A percentile compares a stretch with the other conserved stretches of the same genome.
Evolutionary conservation across 257 asterid genomes (phyloP).

Genomic region (Rhazya stricta): DNA sequence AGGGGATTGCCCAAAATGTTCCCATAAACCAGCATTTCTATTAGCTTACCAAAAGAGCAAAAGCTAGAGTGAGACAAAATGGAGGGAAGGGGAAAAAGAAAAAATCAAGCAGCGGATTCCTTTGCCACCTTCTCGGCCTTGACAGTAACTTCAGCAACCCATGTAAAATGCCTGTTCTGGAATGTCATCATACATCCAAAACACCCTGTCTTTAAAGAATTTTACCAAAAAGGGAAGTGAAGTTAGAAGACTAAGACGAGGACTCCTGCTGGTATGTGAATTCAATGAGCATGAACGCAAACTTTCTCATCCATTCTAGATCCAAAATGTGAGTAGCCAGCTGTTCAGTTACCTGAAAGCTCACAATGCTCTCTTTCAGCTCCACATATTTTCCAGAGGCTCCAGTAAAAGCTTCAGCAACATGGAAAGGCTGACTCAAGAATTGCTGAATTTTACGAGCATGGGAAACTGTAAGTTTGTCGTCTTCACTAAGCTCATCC

Average conservation of each 20-base stretch:
- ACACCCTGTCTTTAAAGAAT: slow-evolving; percentile 48
- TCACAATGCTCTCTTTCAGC: slow-evolving; percentile 78
- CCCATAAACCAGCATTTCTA: background rate
- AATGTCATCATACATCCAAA: slow-evolving; percentile 89
- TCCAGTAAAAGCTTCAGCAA: slow-evolving; percentile 97
- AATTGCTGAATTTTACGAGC: slow-evolving; percentile 86
- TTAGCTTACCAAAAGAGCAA: background rate
- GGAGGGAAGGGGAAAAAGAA: background rate
- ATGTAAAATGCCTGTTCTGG: slow-evolving; percentile 89
- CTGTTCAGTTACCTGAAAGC: slow-evolving; percentile 70
- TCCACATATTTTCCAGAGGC: slow-evolving; percentile 96
- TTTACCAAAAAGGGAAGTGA: background rate
- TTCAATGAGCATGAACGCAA: background rate
- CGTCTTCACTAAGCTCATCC: slow-evolving; percentile 99
- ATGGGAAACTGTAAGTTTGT: slow-evolving; percentile 96
- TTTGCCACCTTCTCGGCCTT: slow-evolving; percentile 97
- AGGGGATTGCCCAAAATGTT: background rate
- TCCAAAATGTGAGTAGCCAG: background rate
- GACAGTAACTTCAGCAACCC: slow-evolving; percentile 91
- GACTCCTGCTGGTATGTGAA: background rate
- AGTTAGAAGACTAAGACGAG: background rate
- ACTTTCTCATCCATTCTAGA: background rate
- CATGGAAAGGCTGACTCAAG: slow-evolving; percentile 98
- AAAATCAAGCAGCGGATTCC: slow-evolving; percentile 51
- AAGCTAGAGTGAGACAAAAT: background rate